Evolutionary conservation across 2,329 filamentous ascomycete genomes (phyloP), one percentile per base, ranked within the genome.

Genomic region (Calycina marina): DNA sequence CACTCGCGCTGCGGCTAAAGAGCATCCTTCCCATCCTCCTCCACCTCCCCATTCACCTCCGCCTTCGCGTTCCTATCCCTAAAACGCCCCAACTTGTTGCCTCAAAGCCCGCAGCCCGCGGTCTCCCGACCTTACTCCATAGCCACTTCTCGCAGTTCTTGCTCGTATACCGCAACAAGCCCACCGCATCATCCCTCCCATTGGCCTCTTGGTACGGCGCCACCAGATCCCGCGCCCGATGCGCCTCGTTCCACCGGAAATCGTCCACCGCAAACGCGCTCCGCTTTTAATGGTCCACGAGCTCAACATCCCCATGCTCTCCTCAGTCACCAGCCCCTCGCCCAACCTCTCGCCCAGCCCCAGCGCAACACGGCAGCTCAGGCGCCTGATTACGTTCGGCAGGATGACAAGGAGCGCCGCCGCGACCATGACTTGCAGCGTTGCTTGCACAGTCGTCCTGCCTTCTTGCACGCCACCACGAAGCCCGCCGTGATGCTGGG

Each of bases 381-480:
- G 16, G 6, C 12, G 9, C 12, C 29, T 14, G 25, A 15, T 20
- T 9, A 12, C 25, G 5, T 25, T 4, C 4, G 32, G 32, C 5
- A 34, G 32, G 17, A 28, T 30, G 25, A 16, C 18, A 16, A 27
- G 29, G 4, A 34, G 14, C 5, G 15, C 4, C 12, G 13, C 22
- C 8, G 32, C 18, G 10, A 29, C 18, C 17, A 34, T 6, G 16
- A 24, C 14, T 4, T 11, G 6, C 8, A 34, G 25, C 10, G 14
- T 24, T 2, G 32, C 25, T 6, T 22, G 9, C 15, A 24, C 5
- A 3, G 32, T 24, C 5, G 18, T 15, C 4, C 26, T 25, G 15
- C 29, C 20, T 28, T 29, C 16, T 30, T 34, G 32, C 32, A 34
- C 13, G 9, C 25, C 13, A 13, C 20, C 11, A 24, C 18, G 26